Evolutionary conservation across 2,329 filamentous ascomycete species (phyloP), one percentile per base, ranked within the genome.

Genomic region (Cercospora sp.): DNA sequence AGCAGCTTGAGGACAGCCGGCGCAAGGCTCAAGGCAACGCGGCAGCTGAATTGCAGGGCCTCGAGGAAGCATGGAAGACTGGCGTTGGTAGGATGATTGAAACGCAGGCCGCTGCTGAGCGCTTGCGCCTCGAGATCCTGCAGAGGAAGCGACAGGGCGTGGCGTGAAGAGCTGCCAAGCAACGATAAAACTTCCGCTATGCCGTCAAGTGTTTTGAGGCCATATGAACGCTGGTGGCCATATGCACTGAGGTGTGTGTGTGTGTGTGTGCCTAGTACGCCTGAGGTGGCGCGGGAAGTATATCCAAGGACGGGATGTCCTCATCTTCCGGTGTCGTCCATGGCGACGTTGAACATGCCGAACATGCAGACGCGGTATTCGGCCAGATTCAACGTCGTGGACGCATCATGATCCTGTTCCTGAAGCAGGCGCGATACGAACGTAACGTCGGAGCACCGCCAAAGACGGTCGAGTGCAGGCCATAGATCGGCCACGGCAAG

Each of bases 71-170:
- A 3, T 98, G 94, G 94, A 89, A 87, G 80, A 86, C 84, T 60
- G 92, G 92, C 26, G 87, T 98, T 1, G 91, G 91, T 3, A 86
- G 88, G 68, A 89, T 95, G 58, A 82, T 98, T 45, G 93, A 97
- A 86, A 91, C 92, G 0, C 92, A 97, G 83, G 85, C 94, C 64
- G 95, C 93, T 0, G 90, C 90, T 9, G 92, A 97, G 80, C 85
- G 84, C 60, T 75, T 97, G 74, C 85, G 88, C 76, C 82, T 83
- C 73, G 86, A 91, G 79, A 87, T 93, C 62, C 76, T 93, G 68
- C 88, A 90, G 73, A 85, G 85, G 77, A 85, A 89, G 79, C 84
- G 86, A 74, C 79, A 77, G 59, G 79, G 67, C 20, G 76, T 74
- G n/a, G 61, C 68, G 13, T 72, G 71, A 72, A 28, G 20, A 31